Base-by-base conservation (phyloP, 1,284 basidiomycete species). In the Fomitopsis pinicola region DNA sequence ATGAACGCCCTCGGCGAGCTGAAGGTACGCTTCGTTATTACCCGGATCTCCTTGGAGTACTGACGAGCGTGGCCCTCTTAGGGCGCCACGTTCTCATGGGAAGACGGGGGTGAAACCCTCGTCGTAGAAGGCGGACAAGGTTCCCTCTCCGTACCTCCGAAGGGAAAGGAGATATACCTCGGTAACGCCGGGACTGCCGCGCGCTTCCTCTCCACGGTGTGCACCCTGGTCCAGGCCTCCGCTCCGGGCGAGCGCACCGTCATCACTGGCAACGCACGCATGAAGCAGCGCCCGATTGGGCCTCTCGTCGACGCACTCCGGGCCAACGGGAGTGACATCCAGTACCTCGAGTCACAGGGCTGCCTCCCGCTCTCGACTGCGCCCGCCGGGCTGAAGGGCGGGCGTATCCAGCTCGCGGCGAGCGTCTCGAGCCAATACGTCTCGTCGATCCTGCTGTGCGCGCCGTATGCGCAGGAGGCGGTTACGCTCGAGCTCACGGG, bases 341-440 rank as follows among this genome's bases (percentile, higher is more conserved):
- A 84, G 42, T 99, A 92, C 72, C 77, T 90, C 60, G 95, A 95
- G 72, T 82, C 83, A 3, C 75, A 87, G 50, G 95, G 95, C 28
- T 96, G 94, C 71, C 85, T 98, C 7, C 97, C 97, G 0, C 89
- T 99, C 19, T 81, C 87, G 36, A 97, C 99, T 67, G 82, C 84
- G 0, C 87, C 91, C 0, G 83, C 89, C n/a, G 95, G 96, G 4
- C 84, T 98, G 59, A 83, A 83, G 59, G 97, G 97, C 19, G 89
- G 91, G 0, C 84, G 78, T 28, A 95, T 99, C 71, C 83, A 90
- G 71, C 87, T 99, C 59, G 91, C 96, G 1, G 97, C 97, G 3
- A 94, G 87, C 70, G 94, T 99, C 9, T 98, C 95, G 10, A 95
- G 92, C 67, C 97, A 99, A 87, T 99, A 99, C 73, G 97, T 99